phyloP scores from a whole-genome alignment of 352 stramenopile species.

The Peronosclerospora sorghi region DNA sequence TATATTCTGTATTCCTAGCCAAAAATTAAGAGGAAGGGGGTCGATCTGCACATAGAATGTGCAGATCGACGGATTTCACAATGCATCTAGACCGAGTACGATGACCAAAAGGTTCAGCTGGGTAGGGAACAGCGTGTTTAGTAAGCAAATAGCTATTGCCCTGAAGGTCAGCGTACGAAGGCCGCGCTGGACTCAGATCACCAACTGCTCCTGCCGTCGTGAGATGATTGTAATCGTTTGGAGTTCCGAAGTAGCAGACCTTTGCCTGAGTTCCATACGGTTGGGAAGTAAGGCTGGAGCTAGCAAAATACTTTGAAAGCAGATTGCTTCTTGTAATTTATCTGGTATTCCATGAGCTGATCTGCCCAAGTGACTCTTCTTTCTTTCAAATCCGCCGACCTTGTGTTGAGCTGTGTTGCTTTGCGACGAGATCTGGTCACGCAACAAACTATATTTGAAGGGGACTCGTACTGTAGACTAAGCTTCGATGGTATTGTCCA shows the following conservation, averaged over 20 bases:
- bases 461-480: no score
- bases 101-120: constrained; percentile 1
- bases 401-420: constrained; percentile 8
- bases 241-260: constrained; percentile 4
- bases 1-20: no score
- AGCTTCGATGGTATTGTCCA: no score
- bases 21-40: no score
- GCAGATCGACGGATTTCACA: no score
- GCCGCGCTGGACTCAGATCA: constrained; percentile 6
- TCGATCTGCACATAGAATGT: no score
- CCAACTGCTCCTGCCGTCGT: constrained; percentile 8
- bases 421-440: constrained; percentile 15
- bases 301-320: constrained; percentile 6
- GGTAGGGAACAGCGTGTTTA: background rate
- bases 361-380: constrained; percentile 6
- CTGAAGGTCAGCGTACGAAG: constrained; percentile 5
- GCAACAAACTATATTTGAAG: no score
- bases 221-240: constrained; percentile 12
- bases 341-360: constrained; percentile 8
- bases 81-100: constrained; percentile 8
- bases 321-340: constrained; percentile 10
- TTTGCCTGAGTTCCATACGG: constrained; percentile 8
- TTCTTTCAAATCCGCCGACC: constrained; percentile 3
- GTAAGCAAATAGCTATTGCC: constrained; percentile 3
- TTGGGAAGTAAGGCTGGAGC: constrained; percentile 4